Conservation (phyloP, 257 asterid species). For the Datura wrightii region DNA sequence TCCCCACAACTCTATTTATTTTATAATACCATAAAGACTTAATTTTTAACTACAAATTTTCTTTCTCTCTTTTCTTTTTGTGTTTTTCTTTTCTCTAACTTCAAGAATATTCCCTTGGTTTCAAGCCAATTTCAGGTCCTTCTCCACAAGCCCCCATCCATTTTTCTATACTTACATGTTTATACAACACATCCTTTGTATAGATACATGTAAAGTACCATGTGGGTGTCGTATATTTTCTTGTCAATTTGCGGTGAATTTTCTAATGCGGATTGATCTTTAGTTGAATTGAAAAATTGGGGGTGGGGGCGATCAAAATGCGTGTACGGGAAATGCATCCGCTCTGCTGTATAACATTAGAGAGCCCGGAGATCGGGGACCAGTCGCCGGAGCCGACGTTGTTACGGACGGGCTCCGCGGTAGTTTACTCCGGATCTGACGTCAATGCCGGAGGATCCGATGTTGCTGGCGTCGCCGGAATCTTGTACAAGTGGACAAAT, state of each 20-base stretch:
- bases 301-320: constrained; percentile 46
- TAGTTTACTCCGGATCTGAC: constrained; percentile 66
- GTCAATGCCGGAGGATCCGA: constrained; percentile 67
- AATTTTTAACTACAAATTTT: constrained; percentile 28
- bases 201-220: constrained; percentile 33
- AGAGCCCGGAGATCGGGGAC: constrained; percentile 66
- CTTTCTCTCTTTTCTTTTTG: not conserved
- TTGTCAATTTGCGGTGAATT: constrained; percentile 26
- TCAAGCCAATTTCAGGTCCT: constrained; percentile 45
- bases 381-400: constrained; percentile 73
- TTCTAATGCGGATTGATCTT: constrained; percentile 21
- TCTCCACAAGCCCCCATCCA: not conserved
- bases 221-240: constrained; percentile 34
- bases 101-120: constrained; percentile 46
- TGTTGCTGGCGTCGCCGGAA: constrained; percentile 72
- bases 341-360: constrained; percentile 84
- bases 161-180: not conserved
- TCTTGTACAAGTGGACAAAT: constrained; percentile 90
- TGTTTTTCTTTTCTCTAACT: constrained; percentile 12
- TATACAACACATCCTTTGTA: not conserved
- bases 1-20: not conserved
- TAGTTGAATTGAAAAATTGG: constrained; percentile 3
- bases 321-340: constrained; percentile 95
- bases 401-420: constrained; percentile 75
- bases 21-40: constrained; percentile 24